Percentiles rank a stretch among this genome's conserved stretches.
Conservation (phyloP, 331 rosid genomes). For the Malus hybrid region DNA sequence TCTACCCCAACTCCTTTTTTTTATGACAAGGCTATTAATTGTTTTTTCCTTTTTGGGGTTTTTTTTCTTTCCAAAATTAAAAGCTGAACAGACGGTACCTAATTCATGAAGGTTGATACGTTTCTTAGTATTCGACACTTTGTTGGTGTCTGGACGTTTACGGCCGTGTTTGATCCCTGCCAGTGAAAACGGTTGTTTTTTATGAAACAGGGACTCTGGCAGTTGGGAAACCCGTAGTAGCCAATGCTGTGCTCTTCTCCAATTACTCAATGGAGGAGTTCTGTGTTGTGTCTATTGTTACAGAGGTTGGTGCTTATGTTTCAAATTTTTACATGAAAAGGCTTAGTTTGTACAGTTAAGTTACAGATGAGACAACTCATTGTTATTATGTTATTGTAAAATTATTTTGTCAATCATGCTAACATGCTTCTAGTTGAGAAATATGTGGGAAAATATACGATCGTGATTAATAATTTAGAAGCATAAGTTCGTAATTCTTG, state of each 20-base stretch:
- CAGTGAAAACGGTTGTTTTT: conserved; percentile 76
- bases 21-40: neutral
- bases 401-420: no score
- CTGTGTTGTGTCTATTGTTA: conserved; percentile 45
- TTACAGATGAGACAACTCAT: neutral
- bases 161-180: no score
- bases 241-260: no score
- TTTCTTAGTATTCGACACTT: neutral
- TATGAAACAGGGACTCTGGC: conserved; percentile 97
- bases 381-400: neutral
- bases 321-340: conserved; percentile 6
- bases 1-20: neutral
- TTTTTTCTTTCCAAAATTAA: neutral
- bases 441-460: no score
- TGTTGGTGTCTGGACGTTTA: neutral
- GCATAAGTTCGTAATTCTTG: neutral
- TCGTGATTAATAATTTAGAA: no score
- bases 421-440: no score
- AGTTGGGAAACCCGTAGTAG: no score
- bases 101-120: neutral
- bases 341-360: neutral
- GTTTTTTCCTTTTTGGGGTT: neutral
- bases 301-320: conserved; percentile 51
- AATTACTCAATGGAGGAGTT: no score
- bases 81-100: no score